Evolutionary conservation across 352 stramenopile genomes (phyloP).

Genomic region (Phytophthora citrophthora): DNA sequence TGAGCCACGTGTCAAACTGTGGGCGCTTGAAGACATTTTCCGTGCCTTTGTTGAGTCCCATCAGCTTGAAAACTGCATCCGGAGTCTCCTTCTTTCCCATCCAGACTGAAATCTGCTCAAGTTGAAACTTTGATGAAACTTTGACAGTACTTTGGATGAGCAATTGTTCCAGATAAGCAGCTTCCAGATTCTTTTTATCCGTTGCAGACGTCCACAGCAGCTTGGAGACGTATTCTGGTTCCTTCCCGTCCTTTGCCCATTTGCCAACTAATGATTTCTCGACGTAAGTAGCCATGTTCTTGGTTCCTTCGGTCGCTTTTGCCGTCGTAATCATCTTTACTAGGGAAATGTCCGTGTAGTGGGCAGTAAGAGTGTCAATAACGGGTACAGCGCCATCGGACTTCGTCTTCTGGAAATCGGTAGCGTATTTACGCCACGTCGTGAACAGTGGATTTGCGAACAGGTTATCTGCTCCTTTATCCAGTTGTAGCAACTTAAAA

Average conservation of each 20-base stretch:
- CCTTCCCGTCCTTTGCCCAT: not conserved
- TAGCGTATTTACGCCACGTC: constrained; percentile 6
- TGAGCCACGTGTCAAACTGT: not conserved
- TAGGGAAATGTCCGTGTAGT: constrained; percentile 2
- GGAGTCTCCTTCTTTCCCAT: not conserved
- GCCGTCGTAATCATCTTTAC: constrained; percentile 1
- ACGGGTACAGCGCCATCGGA: not conserved
- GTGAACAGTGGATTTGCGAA: constrained; percentile 5
- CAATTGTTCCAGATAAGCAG: not conserved
- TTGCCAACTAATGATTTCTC: not conserved
- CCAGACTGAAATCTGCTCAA: not conserved
- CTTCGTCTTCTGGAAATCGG: not conserved
- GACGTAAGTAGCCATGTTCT: not conserved
- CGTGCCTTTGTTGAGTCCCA: constrained; percentile 3
- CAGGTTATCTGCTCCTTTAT: constrained; percentile 9
- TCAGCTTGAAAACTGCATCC: constrained; percentile 5
- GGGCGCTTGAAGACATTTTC: constrained; percentile 2
- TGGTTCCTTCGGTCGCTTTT: constrained; percentile 2
- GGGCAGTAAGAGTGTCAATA: constrained; percentile 3
- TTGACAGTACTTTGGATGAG: not conserved
- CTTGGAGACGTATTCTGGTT: not conserved
- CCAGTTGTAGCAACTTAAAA: constrained; percentile 12
- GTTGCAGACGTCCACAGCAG: not conserved
- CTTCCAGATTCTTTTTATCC: not conserved
- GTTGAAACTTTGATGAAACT: not conserved